These are phyloP conservation scores for Fusarium tricinctum DNA, from an alignment of 2,329 filamentous ascomycete species.

Conservation along the genomic window DNA sequence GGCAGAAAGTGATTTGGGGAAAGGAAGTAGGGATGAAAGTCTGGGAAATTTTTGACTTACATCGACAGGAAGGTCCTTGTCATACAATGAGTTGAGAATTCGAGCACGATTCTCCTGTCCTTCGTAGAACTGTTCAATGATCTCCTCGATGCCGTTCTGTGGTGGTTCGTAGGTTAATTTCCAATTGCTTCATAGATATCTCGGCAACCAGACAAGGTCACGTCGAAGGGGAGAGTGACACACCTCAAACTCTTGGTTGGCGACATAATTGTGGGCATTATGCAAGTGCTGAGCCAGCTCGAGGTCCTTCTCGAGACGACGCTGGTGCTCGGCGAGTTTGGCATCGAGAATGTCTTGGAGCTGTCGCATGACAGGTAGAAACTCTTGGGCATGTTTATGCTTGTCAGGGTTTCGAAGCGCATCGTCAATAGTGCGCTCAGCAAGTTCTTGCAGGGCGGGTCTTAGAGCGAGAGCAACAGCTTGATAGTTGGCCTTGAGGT, in stretches of 20 bases:
- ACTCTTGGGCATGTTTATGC: slow-evolving; percentile 68
- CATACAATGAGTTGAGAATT: slow-evolving; percentile 60
- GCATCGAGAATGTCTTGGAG: slow-evolving; percentile 57
- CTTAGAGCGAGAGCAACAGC: slow-evolving; percentile 74
- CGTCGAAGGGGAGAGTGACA: slow-evolving; percentile 34
- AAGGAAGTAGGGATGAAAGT: slow-evolving; percentile 37
- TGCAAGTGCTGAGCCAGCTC: slow-evolving; percentile 58
- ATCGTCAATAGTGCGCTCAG: slow-evolving; percentile 70
- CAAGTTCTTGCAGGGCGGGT: slow-evolving; percentile 74
- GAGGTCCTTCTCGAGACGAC: slow-evolving; percentile 54
- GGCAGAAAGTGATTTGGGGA: slow-evolving; percentile 34
- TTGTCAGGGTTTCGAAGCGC: slow-evolving; percentile 67
- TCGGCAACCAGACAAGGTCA: slow-evolving; percentile 33
- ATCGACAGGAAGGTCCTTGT: slow-evolving; percentile 62
- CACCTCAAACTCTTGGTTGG: slow-evolving; percentile 57
- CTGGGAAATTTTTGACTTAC: slow-evolving; percentile 56
- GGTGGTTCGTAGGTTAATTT: slow-evolving; percentile 35
- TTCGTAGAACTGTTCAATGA: slow-evolving; percentile 60
- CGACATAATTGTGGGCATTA: slow-evolving; percentile 52
- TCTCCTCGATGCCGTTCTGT: slow-evolving; percentile 58
- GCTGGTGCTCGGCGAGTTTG: slow-evolving; percentile 52
- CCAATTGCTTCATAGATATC: slow-evolving; percentile 34
- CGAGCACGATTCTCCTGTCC: slow-evolving; percentile 62
- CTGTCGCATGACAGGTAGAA: slow-evolving; percentile 63
- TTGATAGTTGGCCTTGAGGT: slow-evolving; percentile 76